Evolutionary conservation across 2,329 filamentous ascomycete genomes (phyloP), one percentile per base, ranked within the genome.

Genomic region (Exserohilum rostratum): DNA sequence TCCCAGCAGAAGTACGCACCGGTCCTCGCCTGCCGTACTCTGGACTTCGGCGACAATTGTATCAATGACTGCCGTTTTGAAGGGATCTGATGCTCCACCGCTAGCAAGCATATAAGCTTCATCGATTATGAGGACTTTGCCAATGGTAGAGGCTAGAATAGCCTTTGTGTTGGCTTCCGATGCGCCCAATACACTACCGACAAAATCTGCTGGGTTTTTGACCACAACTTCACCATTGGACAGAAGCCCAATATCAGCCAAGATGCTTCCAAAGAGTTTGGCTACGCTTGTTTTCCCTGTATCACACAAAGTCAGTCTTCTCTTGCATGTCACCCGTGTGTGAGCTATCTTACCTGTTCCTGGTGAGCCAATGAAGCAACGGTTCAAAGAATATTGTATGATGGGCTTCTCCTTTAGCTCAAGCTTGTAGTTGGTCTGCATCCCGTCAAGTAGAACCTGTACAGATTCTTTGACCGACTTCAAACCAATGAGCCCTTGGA

Each of bases 61-160:
- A 61, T 92, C 89, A 3, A 91, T 80, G 1, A 90, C 87, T 0
- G 85, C 87, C 0, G 79, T 82, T 67, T 85, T 88, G 75, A 76
- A 91, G 0, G 59, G 54, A 60, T 86, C 82, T 1, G 74, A 68
- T 12, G 77, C 58, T 0, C 48, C 46, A 1, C 70, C 65, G 0
- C 67, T 70, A 40, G 80, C 83, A 0, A 93, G 78, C 30, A 86
- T 85, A 59, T 93, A 93, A 0, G 90, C 90, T 67, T 95, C 90
- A 57, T 93, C 90, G 2, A 93, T 91, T 12, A 93, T 84, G 0
- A 93, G 80, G 0, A 93, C 88, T 60, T 93, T 93, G 0, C 90
- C 90, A 0, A 82, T 60, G 0, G 87, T 86, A 0, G 85, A 76
- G 0, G 83, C 84, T 0, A 93, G 78, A 6, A 93, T 91, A 0